Conservation (phyloP, 2,329 filamentous ascomycete genomes). For the Penicillium brevicompactum region DNA sequence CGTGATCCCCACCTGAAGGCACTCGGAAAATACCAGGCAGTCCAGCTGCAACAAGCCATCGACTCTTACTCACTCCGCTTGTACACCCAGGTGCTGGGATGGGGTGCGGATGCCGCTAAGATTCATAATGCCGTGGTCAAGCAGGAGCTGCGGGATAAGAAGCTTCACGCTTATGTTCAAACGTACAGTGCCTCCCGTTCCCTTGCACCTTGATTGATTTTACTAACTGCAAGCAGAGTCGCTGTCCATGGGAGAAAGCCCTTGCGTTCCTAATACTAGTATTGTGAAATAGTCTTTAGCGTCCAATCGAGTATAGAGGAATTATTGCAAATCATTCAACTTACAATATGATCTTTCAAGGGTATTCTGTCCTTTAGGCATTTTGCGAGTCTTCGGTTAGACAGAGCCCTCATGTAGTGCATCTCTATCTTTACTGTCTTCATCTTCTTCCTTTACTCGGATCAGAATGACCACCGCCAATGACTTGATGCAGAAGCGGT, state of each 20-base stretch:
- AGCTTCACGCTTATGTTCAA: conserved; percentile 21
- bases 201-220: background rate
- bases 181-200: conserved; percentile 11
- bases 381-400: too few species aligned
- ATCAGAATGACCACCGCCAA: too few species aligned
- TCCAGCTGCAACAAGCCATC: conserved; percentile 21
- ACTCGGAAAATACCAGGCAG: conserved; percentile 18
- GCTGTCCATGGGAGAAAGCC: conserved; percentile 19
- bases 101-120: conserved; percentile 15
- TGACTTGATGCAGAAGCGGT: too few species aligned
- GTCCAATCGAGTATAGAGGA: background rate
- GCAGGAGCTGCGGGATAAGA: conserved; percentile 18
- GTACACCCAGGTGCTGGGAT: conserved; percentile 22
- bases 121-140: conserved; percentile 23
- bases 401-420: too few species aligned
- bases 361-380: too few species aligned
- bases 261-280: background rate
- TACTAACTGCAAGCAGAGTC: conserved; percentile 16
- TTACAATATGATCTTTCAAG: too few species aligned
- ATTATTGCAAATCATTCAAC: background rate
- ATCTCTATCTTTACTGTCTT: too few species aligned
- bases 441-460: too few species aligned
- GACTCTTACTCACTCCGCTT: conserved; percentile 23
- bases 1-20: conserved; percentile 19
- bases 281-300: background rate